Conservation (phyloP, 139 green algal species). For the Tetraselmis striata region DNA sequence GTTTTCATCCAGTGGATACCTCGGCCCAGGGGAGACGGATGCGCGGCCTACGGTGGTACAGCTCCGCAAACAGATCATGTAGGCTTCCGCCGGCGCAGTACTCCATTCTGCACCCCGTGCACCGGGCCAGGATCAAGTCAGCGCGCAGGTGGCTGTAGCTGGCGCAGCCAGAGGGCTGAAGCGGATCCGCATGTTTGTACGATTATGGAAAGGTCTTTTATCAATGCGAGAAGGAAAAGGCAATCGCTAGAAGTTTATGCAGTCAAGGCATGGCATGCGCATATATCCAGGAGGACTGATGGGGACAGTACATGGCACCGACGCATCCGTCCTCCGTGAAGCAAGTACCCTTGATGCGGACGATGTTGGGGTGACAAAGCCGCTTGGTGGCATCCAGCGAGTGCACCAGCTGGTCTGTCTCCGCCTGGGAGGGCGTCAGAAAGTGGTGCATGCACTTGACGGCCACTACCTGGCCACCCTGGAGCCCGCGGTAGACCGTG, state of each 20-base stretch:
- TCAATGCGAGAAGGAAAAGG: too few relatives aligned
- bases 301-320: not conserved
- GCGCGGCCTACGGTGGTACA: not conserved
- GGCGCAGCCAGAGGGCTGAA: too few relatives aligned
- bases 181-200: too few relatives aligned
- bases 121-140: too few relatives aligned
- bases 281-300: too few relatives aligned
- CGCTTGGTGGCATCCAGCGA: not conserved
- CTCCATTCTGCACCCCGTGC: too few relatives aligned
- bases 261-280: too few relatives aligned
- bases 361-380: not conserved
- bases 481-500: not conserved
- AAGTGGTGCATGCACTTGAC: not conserved
- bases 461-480: not conserved
- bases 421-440: not conserved
- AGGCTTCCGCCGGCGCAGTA: not conserved
- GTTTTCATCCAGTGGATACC: too few relatives aligned
- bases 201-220: too few relatives aligned
- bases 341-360: not conserved
- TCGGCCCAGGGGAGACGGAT: not conserved
- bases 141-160: too few relatives aligned
- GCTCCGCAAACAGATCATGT: not conserved
- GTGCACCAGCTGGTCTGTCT: not conserved
- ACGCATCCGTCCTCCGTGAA: not conserved
- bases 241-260: too few relatives aligned